Evolutionary conservation across 805 yeast species (phyloP).

Genomic region (Kluyveromyces dobzhanskii): DNA sequence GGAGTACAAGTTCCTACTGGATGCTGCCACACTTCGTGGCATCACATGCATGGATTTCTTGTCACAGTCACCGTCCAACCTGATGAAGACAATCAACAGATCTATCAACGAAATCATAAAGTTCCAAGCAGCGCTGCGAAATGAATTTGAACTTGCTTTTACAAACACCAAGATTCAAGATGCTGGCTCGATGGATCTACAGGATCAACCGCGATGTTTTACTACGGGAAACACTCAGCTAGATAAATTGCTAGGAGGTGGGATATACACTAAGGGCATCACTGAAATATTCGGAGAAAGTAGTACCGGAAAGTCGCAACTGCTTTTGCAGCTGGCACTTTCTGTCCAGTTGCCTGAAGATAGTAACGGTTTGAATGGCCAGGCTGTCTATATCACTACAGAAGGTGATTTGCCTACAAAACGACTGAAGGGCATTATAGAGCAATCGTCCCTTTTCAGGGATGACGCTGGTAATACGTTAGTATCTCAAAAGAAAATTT

Average conservation of each 20-base stretch:
- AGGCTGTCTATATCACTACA: slow-evolving; percentile 68
- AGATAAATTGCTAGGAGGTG: slow-evolving; percentile 47
- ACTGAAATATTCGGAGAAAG: slow-evolving; percentile 81
- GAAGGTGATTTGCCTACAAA: slow-evolving; percentile 66
- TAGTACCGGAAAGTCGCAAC: slow-evolving; percentile 80
- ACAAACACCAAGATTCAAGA: background rate
- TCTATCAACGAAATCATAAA: slow-evolving; percentile 28
- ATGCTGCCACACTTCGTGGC: slow-evolving; percentile 21
- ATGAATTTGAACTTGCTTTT: slow-evolving; percentile 10
- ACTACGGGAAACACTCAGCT: slow-evolving; percentile 46
- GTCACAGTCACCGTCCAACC: slow-evolving; percentile 29
- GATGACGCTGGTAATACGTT: slow-evolving; percentile 17
- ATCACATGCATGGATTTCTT: slow-evolving; percentile 36
- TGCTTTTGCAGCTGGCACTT: slow-evolving; percentile 57
- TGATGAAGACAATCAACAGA: slow-evolving; percentile 28
- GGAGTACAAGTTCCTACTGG: slow-evolving; percentile 24
- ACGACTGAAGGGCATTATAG: slow-evolving; percentile 45
- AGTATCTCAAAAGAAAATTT: slow-evolving; percentile 35
- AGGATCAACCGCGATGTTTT: slow-evolving; percentile 20
- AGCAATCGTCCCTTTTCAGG: slow-evolving; percentile 16
- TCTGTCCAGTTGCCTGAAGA: slow-evolving; percentile 44
- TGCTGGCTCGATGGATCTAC: slow-evolving; percentile 7
- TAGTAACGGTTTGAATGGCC: slow-evolving; percentile 41
- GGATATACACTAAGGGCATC: slow-evolving; percentile 44
- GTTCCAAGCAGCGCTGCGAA: slow-evolving; percentile 16